phyloP scores from a whole-genome alignment of 2,329 filamentous ascomycete species.

The Penicillium janthinellum region DNA sequence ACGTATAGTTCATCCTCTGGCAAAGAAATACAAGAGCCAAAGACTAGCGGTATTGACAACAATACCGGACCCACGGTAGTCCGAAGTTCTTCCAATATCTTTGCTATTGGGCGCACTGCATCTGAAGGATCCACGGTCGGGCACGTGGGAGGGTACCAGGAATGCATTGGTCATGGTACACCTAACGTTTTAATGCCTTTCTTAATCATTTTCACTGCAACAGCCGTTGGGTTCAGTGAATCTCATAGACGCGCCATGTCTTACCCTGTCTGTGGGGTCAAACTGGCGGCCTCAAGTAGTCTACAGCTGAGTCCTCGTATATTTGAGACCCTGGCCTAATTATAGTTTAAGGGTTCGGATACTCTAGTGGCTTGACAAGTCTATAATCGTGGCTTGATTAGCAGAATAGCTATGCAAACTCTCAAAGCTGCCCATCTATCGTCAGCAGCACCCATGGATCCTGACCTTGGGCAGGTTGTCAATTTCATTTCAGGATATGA shows the following conservation, averaged over 20 bases:
- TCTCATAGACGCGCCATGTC: not conserved
- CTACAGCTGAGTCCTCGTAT: not conserved
- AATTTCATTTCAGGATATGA: not conserved
- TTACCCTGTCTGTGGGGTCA: not conserved
- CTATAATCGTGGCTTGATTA: not conserved
- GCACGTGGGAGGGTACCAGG: not conserved
- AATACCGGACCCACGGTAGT: not conserved
- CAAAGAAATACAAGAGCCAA: not conserved
- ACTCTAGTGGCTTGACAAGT: not conserved
- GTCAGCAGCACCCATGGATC: not conserved
- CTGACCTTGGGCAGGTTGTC: not conserved
- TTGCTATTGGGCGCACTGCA: not conserved
- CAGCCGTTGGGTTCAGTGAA: not conserved
- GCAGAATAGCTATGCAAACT: not conserved
- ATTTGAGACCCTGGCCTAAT: not conserved
- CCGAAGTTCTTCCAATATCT: not conserved
- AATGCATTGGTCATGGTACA: not conserved
- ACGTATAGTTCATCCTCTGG: not conserved
- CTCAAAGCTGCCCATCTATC: not conserved
- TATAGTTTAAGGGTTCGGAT: not conserved
- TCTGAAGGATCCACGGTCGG: not conserved
- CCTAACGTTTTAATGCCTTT: too few species aligned
- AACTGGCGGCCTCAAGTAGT: not conserved
- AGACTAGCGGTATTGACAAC: not conserved
- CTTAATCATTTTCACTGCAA: not conserved